Base-by-base conservation (phyloP, 805 yeast genomes). In the Yarrowia bubula region DNA sequence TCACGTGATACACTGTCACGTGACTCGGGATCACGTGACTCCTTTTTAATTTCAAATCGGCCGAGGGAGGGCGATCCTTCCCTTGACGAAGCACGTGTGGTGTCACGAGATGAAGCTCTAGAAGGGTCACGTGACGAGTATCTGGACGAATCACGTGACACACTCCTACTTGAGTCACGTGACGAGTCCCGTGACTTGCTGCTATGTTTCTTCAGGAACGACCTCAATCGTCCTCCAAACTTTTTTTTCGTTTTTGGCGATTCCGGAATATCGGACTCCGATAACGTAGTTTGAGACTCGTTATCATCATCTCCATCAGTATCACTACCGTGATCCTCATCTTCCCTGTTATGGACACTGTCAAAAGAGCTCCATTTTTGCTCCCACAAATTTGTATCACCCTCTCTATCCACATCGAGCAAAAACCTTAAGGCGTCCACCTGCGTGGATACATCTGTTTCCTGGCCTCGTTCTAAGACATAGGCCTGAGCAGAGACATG, bases 401-500 rank as follows among this genome's bases (percentile, higher is more conserved):
- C 64, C 1, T 58, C 51, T 15, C 39, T 9, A n/a, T 58, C 64
- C n/a, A 44, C 51, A 14, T 43, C 53, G 8, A 58, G 35, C 51
- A 58, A 10, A 33, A 43, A 33, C 32, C 64, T 8, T 14, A 58
- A 5, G 14, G 43, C 13, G 14, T 33, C 51, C 3, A 44, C 64
- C 22, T 58, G 64, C 28, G n/a, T 17, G n/a, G 18, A 13, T 9
- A 58, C 51, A 8, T 58, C 51, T 14, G 43, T 3, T 11, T 58
- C 64, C 22, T 58, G 47, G 1, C 61, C 61, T 1, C 61, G 38
- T 4, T 41, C 61, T 1, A 55, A 14, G 8, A 31, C 33, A 17
- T 55, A 41, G 8, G 61, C 41, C 15, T 55, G 61, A 18, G 18
- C 32, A 9, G 61, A n/a, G 4, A 31, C 38, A 8, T n/a, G 47